Evolutionary conservation across 192 early-diverging fungal species (phyloP), one percentile per base, ranked within the genome.

Genomic region (Coemansia sp.): DNA sequence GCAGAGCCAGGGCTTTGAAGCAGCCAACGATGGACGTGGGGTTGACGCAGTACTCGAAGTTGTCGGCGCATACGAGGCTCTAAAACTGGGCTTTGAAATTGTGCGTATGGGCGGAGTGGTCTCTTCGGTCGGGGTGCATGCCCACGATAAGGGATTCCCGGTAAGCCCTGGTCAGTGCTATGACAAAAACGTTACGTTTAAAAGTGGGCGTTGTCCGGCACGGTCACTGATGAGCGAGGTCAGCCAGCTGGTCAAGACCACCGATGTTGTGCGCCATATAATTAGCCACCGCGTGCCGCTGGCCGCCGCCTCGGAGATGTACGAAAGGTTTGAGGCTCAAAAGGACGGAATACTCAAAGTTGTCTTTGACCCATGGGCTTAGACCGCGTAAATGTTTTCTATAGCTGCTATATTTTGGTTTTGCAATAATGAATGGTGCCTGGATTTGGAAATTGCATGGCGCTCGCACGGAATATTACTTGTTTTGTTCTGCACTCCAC

Each of bases 111-210:
- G 71, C 27, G 85, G 85, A n/a, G 75, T 83, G 2, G 54, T 87
- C 3, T 84, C 85, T 3, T 81, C 77, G 37, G 77, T 87, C 23
- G 85, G 86, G 1, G 84, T 85, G 4, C 80, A 87, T 51, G 67
- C 67, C 35, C 79, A 78, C 27, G 62, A 71, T 51, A 62, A 57
- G n/a, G 74, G 69, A 10, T 85, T 84, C 61, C 84, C 86, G 2
- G 80, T 87, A 38, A 80, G 73, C 17, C 82, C 84, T 19, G 72
- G 72, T 29, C 64, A 80, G 47, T 78, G 76, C 22, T 87, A 87
- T 38, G 71, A 85, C 71, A 85, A 87, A 26, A 87, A 87, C 48
- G 43, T 85, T 23, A 83, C 81, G 14, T 83, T 81, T 59, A 63
- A 65, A 49, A 78, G 76, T 35, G 86, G 83, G 10, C 72, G 86